phyloP scores from a whole-genome alignment of 306 rosid species.

The Gynostemma pentaphyllum region DNA sequence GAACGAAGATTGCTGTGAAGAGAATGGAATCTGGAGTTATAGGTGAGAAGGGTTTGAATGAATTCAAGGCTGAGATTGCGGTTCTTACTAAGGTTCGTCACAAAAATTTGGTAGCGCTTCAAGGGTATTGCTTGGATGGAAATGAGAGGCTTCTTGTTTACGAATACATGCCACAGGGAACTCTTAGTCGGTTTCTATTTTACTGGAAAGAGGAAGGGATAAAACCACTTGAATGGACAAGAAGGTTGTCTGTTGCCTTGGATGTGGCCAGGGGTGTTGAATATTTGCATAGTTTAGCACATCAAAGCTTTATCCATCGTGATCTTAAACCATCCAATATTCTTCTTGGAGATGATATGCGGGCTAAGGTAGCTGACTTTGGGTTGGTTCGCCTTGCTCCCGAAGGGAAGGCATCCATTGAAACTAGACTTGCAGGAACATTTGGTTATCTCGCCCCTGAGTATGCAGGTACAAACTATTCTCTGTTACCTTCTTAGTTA shows the following conservation, averaged over 20 bases:
- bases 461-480: slow-evolving; percentile 51
- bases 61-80: slow-evolving; percentile 68
- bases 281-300: slow-evolving; percentile 70
- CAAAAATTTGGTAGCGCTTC: slow-evolving; percentile 65
- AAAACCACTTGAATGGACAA: slow-evolving; percentile 71
- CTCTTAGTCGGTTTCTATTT: slow-evolving; percentile 49
- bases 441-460: slow-evolving; percentile 96
- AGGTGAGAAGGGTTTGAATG: slow-evolving; percentile 52
- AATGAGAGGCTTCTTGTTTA: slow-evolving; percentile 81
- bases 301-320: slow-evolving; percentile 76
- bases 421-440: slow-evolving; percentile 82
- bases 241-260: slow-evolving; percentile 64
- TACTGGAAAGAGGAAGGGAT: slow-evolving; percentile 42
- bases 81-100: slow-evolving; percentile 89
- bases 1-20: slow-evolving; percentile 88
- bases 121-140: slow-evolving; percentile 89
- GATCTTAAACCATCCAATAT: slow-evolving; percentile 95
- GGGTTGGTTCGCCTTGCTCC: slow-evolving; percentile 96
- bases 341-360: slow-evolving; percentile 76
- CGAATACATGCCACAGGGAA: slow-evolving; percentile 85
- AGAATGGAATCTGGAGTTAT: slow-evolving; percentile 66
- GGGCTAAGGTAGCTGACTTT: slow-evolving; percentile 89
- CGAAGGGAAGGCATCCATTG: slow-evolving; percentile 69
- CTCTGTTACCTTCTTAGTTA: neutral
- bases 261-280: slow-evolving; percentile 94